Percentiles rank a stretch among this genome's conserved stretches.
Conservation (phyloP, 352 stramenopile species). For the Halophytophthora polymorphica region DNA sequence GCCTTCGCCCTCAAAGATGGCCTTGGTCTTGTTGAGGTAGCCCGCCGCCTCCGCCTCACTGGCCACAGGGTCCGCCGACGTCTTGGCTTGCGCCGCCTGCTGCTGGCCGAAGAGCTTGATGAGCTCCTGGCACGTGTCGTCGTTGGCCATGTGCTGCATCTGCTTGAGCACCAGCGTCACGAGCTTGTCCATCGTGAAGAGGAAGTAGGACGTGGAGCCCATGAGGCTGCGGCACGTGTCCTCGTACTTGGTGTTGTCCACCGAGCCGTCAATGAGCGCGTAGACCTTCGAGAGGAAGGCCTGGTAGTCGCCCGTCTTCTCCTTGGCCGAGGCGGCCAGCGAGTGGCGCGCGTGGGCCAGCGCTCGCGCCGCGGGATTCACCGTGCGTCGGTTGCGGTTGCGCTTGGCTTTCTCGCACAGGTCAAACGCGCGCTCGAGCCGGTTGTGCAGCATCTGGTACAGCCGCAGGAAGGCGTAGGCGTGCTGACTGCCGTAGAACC, state of each 20-base stretch:
- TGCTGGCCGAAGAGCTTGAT: slow-evolving; percentile 69
- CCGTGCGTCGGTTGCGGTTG: slow-evolving; percentile 81
- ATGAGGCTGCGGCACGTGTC: slow-evolving; percentile 88
- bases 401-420: slow-evolving; percentile 86
- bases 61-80: slow-evolving; percentile 22
- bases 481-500: slow-evolving; percentile 82
- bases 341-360: slow-evolving; percentile 72
- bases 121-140: slow-evolving; percentile 81
- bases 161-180: slow-evolving; percentile 85
- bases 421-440: slow-evolving; percentile 75
- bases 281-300: slow-evolving; percentile 87
- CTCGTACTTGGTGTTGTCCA: slow-evolving; percentile 88
- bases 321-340: slow-evolving; percentile 38
- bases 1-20: slow-evolving; percentile 79
- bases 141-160: slow-evolving; percentile 81
- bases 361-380: slow-evolving; percentile 80
- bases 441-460: slow-evolving; percentile 87
- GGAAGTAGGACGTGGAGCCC: slow-evolving; percentile 87
- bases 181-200: slow-evolving; percentile 92
- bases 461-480: slow-evolving; percentile 88
- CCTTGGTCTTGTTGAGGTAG: slow-evolving; percentile 79
- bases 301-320: slow-evolving; percentile 85
- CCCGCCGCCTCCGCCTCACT: slow-evolving; percentile 31
- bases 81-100: slow-evolving; percentile 21
- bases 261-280: slow-evolving; percentile 79